Conservation (phyloP, 441 rosid species). For the Raphanus hybrid region DNA sequence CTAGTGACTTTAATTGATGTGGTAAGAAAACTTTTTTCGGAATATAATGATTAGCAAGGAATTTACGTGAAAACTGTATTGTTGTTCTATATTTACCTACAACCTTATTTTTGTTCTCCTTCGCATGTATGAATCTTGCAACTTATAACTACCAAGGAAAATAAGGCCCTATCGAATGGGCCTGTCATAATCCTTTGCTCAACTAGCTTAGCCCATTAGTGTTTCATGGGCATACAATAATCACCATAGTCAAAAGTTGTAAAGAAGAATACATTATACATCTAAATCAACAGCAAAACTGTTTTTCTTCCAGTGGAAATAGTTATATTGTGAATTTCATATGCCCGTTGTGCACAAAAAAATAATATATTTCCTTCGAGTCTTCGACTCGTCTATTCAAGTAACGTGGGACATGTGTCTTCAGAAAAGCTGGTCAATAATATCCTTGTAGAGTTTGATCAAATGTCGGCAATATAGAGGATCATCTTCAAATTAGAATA, state of each 20-base stretch:
- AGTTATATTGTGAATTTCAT: background rate
- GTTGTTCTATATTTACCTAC: background rate
- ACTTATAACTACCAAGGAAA: background rate
- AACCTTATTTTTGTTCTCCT: background rate
- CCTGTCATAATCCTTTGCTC: constrained; percentile 8
- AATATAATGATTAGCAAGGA: constrained; percentile 4
- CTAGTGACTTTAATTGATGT: background rate
- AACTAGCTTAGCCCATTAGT: constrained; percentile 14
- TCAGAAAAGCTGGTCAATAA: background rate
- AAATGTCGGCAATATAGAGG: background rate
- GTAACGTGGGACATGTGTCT: background rate
- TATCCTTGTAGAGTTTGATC: constrained; percentile 3
- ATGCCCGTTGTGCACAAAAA: no score
- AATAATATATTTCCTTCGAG: background rate
- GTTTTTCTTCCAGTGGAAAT: background rate
- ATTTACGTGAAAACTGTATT: background rate
- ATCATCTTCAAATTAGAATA: background rate
- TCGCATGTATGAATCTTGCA: background rate
- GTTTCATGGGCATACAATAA: background rate
- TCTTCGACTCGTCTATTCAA: background rate
- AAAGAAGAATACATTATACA: background rate
- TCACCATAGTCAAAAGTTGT: background rate
- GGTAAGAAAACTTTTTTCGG: background rate
- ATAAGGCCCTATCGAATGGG: constrained; percentile 5
- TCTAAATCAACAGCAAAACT: background rate